phyloP scores from a whole-genome alignment of 1,284 basidiomycete genomes.

The Cutaneotrichosporon sp. region DNA sequence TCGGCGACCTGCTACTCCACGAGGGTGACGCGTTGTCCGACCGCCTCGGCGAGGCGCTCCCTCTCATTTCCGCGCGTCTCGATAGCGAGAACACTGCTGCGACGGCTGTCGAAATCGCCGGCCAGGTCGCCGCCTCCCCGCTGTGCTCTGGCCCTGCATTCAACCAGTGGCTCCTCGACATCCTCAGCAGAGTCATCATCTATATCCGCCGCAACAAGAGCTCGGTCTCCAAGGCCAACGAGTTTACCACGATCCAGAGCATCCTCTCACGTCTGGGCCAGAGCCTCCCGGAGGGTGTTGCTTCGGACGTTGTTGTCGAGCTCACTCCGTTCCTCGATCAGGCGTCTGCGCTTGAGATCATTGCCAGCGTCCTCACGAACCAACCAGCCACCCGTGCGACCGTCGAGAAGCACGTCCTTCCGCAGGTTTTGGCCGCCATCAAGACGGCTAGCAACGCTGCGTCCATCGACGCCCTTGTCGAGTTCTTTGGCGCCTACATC shows the following conservation, averaged over 20 bases:
- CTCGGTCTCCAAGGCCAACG: slow-evolving; percentile 70
- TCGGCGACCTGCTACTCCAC: slow-evolving; percentile 82
- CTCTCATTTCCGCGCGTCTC: slow-evolving; percentile 74
- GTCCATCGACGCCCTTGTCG: slow-evolving; percentile 73
- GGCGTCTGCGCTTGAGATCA: slow-evolving; percentile 68
- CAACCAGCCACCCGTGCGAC: slow-evolving; percentile 69
- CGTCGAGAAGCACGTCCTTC: slow-evolving; percentile 68
- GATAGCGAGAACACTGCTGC: slow-evolving; percentile 59
- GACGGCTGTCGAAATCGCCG: slow-evolving; percentile 55
- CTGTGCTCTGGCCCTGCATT: slow-evolving; percentile 50
- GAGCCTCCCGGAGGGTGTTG: slow-evolving; percentile 63
- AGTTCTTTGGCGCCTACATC: slow-evolving; percentile 79
- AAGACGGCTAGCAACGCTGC: slow-evolving; percentile 71
- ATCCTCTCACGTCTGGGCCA: slow-evolving; percentile 56
- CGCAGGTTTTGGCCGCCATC: slow-evolving; percentile 68
- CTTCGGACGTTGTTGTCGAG: slow-evolving; percentile 66
- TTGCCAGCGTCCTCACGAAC: slow-evolving; percentile 68
- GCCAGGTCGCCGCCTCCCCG: slow-evolving; percentile 54
- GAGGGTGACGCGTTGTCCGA: slow-evolving; percentile 66
- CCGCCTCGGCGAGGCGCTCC: slow-evolving; percentile 53
- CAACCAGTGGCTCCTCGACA: slow-evolving; percentile 76
- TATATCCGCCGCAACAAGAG: slow-evolving; percentile 78
- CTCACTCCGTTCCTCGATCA: slow-evolving; percentile 75
- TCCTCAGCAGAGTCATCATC: slow-evolving; percentile 72
- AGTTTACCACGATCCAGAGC: slow-evolving; percentile 71